Evolutionary conservation across 2,329 filamentous ascomycete genomes (phyloP), one percentile per base, ranked within the genome.

Genomic region (Hymenoscyphus salicellus): DNA sequence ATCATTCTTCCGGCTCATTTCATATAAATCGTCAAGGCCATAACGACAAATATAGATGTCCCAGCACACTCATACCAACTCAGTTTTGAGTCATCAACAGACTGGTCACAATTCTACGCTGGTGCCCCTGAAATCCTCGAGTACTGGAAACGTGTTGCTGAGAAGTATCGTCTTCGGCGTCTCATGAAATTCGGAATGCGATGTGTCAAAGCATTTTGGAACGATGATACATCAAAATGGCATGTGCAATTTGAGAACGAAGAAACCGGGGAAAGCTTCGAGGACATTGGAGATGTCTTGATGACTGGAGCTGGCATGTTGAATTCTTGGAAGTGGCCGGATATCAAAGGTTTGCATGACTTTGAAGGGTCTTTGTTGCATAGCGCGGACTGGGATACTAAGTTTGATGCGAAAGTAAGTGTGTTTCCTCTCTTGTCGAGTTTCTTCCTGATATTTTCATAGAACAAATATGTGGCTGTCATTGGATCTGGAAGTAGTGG

Each of bases 101-200:
- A 89, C 67, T 92, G 89, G 89, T 83, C 82, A 0, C 85, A 89
- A 68, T 81, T 87, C 65, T 92, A 90, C 71, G 84, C 89, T 0
- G 83, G 85, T n/a, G 89, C 88, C 0, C 74, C 77, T 6, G 89
- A 92, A 73, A 92, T 92, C 63, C 78, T 81, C 8, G 81, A 84
- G n/a, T 92, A 92, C 73, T 86, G 88, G 83, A 82, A 88, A 70
- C 76, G 77, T 0, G 75, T 89, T 5, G 87, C 88, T 0, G 79
- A 79, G 14, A 89, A 91, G 69, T 84, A 90, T 74, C 81, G 86
- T 60, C 32, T 33, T 8, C 32, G 32, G 10, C 32, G 32, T 33
- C 3, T 33, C 32, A 33, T 33, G 32, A 33, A 33, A 33, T 33
- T 33, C 3, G 84, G 91, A 1, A 87, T 89, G 72, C 79, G 83